These are phyloP conservation scores for Penicillium angulare DNA, from an alignment of 495 filamentous ascomycete genomes.

Conservation along the genomic window DNA sequence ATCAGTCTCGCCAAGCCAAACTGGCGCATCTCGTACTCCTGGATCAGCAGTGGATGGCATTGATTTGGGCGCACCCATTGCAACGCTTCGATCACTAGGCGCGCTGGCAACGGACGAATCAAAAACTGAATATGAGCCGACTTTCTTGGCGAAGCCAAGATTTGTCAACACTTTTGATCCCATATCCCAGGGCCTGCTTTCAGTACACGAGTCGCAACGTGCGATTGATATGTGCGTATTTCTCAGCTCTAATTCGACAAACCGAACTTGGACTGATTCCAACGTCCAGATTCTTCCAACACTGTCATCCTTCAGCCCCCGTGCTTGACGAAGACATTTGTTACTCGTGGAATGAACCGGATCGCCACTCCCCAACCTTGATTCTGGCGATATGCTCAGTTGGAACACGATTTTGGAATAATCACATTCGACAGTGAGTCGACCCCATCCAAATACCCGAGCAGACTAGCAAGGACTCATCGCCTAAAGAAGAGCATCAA, in stretches of 20 bases:
- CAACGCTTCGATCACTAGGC: slow-evolving; percentile 14
- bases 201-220: slow-evolving; percentile 4
- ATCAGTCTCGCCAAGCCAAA: slow-evolving; percentile 4
- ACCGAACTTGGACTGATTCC: no score
- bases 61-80: slow-evolving; percentile 16
- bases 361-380: slow-evolving; percentile 2
- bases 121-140: neutral
- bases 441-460: neutral
- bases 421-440: neutral
- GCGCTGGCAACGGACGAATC: slow-evolving; percentile 6
- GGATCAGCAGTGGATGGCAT: slow-evolving; percentile 13
- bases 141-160: neutral
- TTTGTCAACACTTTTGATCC: slow-evolving; percentile 8
- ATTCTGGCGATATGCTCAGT: slow-evolving; percentile 19
- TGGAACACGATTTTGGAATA: slow-evolving; percentile 15
- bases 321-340: slow-evolving; percentile 12
- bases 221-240: slow-evolving; percentile 12
- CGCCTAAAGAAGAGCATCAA: no score
- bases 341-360: slow-evolving; percentile 6
- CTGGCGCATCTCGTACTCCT: neutral
- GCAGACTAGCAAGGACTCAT: no score
- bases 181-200: slow-evolving; percentile 1
- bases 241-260: neutral
- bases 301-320: slow-evolving; percentile 16
- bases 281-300: slow-evolving; percentile 15